A percentile compares a stretch with the other conserved stretches of the same genome.
Evolutionary conservation across 768 basidiomycete genomes (phyloP).

Genomic region (Panus rudis): DNA sequence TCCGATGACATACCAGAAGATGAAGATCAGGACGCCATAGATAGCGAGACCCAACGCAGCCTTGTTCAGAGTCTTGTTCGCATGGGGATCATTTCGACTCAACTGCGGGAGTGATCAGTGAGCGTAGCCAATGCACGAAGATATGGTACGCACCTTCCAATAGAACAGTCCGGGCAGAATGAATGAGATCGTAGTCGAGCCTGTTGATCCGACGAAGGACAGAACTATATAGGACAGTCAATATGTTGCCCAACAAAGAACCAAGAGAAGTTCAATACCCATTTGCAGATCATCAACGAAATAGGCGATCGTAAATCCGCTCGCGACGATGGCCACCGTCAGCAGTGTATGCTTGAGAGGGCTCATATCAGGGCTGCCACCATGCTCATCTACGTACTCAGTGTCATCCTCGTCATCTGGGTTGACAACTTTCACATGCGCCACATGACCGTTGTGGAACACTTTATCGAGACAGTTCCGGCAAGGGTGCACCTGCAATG

Average conservation of each 20-base stretch:
- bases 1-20: slow-evolving; percentile 67
- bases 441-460: slow-evolving; percentile 41
- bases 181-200: slow-evolving; percentile 95
- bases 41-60: slow-evolving; percentile 58
- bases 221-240: slow-evolving; percentile 48
- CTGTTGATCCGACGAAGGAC: slow-evolving; percentile 94
- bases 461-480: slow-evolving; percentile 89
- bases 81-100: slow-evolving; percentile 48
- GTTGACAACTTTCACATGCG: slow-evolving; percentile 14
- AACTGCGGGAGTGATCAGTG: slow-evolving; percentile 8
- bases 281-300: slow-evolving; percentile 71
- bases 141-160: slow-evolving; percentile 61
- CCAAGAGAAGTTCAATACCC: slow-evolving; percentile 38
- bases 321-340: slow-evolving; percentile 56
- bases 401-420: slow-evolving; percentile 39
- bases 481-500: slow-evolving; percentile 91
- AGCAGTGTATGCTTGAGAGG: slow-evolving; percentile 59
- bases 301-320: slow-evolving; percentile 69
- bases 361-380: slow-evolving; percentile 56
- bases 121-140: slow-evolving; percentile 2
- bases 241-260: slow-evolving; percentile 4
- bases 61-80: slow-evolving; percentile 45
- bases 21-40: slow-evolving; percentile 76
- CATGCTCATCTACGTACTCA: slow-evolving; percentile 45
- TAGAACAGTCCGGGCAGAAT: slow-evolving; percentile 91